Percentiles rank a stretch among this genome's conserved stretches.
Evolutionary conservation across 2,329 filamentous ascomycete genomes (phyloP).

Genomic region (Apiospora koreana): DNA sequence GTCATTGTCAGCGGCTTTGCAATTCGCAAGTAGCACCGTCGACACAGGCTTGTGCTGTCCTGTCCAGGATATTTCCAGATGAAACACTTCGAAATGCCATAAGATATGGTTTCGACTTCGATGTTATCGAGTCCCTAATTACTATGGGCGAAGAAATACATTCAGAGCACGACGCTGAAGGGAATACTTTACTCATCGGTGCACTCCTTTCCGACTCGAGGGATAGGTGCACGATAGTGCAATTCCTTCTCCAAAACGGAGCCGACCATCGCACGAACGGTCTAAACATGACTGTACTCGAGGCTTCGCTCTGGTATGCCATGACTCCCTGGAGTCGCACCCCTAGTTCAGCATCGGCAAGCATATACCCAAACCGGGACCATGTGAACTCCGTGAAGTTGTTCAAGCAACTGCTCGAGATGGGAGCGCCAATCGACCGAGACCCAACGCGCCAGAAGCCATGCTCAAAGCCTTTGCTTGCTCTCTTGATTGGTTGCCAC

Average conservation of each 20-base stretch:
- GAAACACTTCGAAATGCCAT: not conserved
- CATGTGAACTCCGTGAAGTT: too few relatives aligned
- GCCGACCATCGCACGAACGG: not conserved
- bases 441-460: not conserved
- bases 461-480: not conserved
- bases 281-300: not conserved
- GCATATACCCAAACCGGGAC: too few relatives aligned
- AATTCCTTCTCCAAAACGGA: not conserved
- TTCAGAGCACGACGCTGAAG: not conserved
- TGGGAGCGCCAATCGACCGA: not conserved
- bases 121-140: not conserved
- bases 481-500: not conserved
- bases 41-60: not conserved
- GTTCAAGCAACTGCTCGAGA: not conserved
- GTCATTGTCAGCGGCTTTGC: not conserved
- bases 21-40: not conserved
- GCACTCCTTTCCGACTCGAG: not conserved
- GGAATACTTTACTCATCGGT: not conserved
- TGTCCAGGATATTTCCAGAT: not conserved
- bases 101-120: not conserved
- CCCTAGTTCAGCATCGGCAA: too few relatives aligned
- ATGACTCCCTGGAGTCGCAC: too few relatives aligned
- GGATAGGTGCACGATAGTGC: not conserved
- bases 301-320: not conserved
- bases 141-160: not conserved